Percentiles rank a stretch among this genome's conserved stretches.
These are phyloP conservation scores for Fraxinus americana DNA, from an alignment of 257 asterid species.

Conservation along the genomic window DNA sequence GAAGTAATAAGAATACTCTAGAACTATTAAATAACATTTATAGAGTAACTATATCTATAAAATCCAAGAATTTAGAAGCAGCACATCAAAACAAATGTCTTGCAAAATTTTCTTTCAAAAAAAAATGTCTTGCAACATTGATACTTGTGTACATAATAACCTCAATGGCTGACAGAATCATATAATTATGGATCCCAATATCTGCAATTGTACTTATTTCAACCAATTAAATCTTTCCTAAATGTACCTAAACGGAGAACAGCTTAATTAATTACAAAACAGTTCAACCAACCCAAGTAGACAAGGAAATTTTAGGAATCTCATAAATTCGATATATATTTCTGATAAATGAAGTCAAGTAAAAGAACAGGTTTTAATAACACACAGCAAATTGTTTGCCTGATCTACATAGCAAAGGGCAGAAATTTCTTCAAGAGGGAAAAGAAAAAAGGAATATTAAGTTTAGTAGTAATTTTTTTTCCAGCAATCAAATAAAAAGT, in stretches of 20 bases:
- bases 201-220: background rate
- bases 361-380: no score
- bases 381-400: no score
- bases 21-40: slow-evolving; percentile 15
- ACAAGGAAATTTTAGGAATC: no score
- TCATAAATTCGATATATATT: no score
- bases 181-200: background rate
- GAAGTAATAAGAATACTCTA: background rate
- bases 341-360: no score
- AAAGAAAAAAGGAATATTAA: background rate
- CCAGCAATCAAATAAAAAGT: slow-evolving; percentile 26
- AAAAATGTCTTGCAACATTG: no score
- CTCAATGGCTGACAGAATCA: slow-evolving; percentile 1
- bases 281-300: slow-evolving; percentile 18
- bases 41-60: slow-evolving; percentile 14
- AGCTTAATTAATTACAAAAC: background rate
- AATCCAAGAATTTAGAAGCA: background rate
- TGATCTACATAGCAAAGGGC: no score
- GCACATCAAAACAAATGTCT: slow-evolving; percentile 8
- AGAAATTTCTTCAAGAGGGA: background rate
- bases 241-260: slow-evolving; percentile 2
- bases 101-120: background rate
- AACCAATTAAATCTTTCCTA: slow-evolving; percentile 8
- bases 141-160: background rate
- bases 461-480: background rate